Conservation (phyloP, 177 flowering plant genomes). For the Vitis hybrid region DNA sequence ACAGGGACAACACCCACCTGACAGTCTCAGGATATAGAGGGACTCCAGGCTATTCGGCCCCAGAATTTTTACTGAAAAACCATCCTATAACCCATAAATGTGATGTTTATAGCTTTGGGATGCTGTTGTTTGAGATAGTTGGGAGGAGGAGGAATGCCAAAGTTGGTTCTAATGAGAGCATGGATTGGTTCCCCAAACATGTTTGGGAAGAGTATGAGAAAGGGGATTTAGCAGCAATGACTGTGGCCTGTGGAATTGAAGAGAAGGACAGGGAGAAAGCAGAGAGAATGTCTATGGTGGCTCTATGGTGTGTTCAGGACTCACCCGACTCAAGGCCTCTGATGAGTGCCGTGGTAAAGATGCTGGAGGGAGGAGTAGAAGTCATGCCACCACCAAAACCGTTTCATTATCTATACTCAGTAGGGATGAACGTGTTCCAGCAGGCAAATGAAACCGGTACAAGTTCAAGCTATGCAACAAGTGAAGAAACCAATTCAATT, state of each 20-base stretch:
- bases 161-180: background rate
- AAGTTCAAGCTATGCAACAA: background rate
- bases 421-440: background rate
- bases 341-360: slow-evolving; percentile 14
- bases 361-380: slow-evolving; percentile 14
- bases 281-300: slow-evolving; percentile 7
- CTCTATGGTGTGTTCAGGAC: slow-evolving; percentile 14
- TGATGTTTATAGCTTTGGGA: too few species aligned
- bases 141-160: slow-evolving; percentile 9
- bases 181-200: slow-evolving; percentile 11
- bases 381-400: background rate
- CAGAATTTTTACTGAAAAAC: too few species aligned
- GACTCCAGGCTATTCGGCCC: too few species aligned
- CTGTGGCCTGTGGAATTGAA: background rate
- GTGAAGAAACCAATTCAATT: background rate
- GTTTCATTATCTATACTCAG: background rate
- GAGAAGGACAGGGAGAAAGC: slow-evolving; percentile 1
- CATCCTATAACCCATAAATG: too few species aligned
- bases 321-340: slow-evolving; percentile 7
- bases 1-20: slow-evolving; percentile 2
- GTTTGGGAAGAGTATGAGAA: slow-evolving; percentile 1
- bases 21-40: background rate
- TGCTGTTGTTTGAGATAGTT: background rate
- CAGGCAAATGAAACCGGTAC: background rate
- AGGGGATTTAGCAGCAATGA: background rate